Base-by-base conservation (phyloP, 1,284 basidiomycete genomes). In the Papiliotrema terrestris region DNA sequence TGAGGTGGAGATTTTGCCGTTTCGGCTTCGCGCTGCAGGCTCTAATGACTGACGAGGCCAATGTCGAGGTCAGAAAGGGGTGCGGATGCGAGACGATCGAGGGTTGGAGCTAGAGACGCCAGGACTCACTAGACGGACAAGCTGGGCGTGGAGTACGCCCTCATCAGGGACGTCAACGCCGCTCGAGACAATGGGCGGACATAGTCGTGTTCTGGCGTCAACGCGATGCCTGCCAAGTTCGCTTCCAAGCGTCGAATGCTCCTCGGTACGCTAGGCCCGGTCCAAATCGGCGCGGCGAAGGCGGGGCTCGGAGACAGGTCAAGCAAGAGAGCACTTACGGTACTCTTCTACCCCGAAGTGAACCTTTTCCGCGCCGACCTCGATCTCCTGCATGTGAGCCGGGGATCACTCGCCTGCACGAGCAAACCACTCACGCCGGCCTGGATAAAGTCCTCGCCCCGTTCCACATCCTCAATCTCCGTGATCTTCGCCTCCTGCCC, bases 391-490 rank as follows among this genome's bases (percentile, higher is more conserved):
- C 22, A 3, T 41, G 15, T 20, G 32, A 35, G 20, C 20, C 38
- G 9, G 4, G 22, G 14, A 5, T 13, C 38, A 42, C 48, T 8
- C 48, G 4, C 22, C 20, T 35, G 17, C 43, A 54, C n/a, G 14
- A 26, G 52, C 58, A 50, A 14, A n/a, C 35, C 41, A 68, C 69
- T 56, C 57, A 74, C 73, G 3, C 66, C 72, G n/a, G 72, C 76
- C 44, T 73, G 68, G 1, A 78, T 63, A 53, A 78, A 78, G 14
- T 74, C 73, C 61, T 78, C 77, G 3, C 74, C 76, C 32, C 77
- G 58, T 32, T 71, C 58, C 1, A 74, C 67, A 42, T 76, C 75
- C n/a, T 66, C 65, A 49, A 72, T 63, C 49, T 66, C 72, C 2
- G 65, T 58, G 11, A 67, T 59, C 38, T 63, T 53, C 20, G 53